Evolutionary conservation across 176 grass and related monocot species (phyloP).

Genomic region (Hyparrhenia diplandra): DNA sequence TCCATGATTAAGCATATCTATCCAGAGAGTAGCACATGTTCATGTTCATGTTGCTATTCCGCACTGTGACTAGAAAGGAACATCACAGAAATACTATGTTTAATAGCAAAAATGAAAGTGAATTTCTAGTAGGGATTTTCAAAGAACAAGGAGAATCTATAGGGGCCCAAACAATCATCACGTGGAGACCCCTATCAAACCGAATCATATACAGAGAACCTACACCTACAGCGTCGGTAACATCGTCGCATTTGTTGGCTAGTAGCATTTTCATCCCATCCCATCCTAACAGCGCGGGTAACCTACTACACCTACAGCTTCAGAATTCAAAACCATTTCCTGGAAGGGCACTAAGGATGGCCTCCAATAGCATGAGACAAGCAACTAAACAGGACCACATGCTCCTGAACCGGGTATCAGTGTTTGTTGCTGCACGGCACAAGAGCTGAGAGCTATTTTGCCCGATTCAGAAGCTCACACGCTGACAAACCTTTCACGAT

Average conservation of each 20-base stretch:
- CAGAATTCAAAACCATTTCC: not conserved
- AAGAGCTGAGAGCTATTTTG: not conserved
- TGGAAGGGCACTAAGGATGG: no score
- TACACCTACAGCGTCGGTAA: not conserved
- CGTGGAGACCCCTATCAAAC: slow-evolving; percentile 11
- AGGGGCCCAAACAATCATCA: slow-evolving; percentile 32
- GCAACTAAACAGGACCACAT: slow-evolving; percentile 9
- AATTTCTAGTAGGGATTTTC: not conserved
- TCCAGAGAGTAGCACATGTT: not conserved
- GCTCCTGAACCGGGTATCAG: slow-evolving; percentile 28
- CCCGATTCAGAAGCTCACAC: not conserved
- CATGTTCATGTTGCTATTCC: not conserved
- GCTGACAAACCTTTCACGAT: slow-evolving; percentile 2
- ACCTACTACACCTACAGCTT: no score
- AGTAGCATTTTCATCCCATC: not conserved
- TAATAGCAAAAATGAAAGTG: not conserved
- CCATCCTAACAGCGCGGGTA: not conserved
- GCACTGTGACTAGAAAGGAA: slow-evolving; percentile 20
- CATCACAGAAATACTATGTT: not conserved
- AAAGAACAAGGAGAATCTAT: slow-evolving; percentile 36
- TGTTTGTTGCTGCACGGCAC: no score
- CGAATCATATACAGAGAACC: slow-evolving; percentile 14
- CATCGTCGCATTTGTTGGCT: not conserved
- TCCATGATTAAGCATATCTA: slow-evolving; percentile 17
- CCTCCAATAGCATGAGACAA: slow-evolving; percentile 17